Percentiles rank a stretch among this genome's conserved stretches.
Evolutionary conservation across 2,329 filamentous ascomycete genomes (phyloP).

Genomic region (Talaromyces sp.): DNA sequence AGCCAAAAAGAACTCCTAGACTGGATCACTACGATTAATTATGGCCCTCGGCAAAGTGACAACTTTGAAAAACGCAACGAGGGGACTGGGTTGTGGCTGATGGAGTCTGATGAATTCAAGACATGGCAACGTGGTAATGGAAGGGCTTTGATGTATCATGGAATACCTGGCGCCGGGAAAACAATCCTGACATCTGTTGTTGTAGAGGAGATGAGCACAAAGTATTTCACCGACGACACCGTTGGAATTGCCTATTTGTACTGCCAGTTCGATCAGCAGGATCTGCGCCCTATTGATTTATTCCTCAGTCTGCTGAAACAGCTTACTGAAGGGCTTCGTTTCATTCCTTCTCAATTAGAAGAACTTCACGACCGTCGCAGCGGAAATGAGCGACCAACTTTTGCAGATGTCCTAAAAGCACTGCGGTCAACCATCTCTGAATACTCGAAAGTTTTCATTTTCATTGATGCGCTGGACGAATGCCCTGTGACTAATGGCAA

Average conservation of each 20-base stretch:
- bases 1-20: constrained; percentile 1
- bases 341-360: not conserved
- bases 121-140: constrained; percentile 8
- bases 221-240: not conserved
- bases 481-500: not conserved
- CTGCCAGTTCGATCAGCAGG: not conserved
- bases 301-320: not conserved
- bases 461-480: constrained; percentile 7
- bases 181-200: constrained; percentile 4
- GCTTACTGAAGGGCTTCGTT: not conserved
- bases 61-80: constrained; percentile 1
- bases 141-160: constrained; percentile 29
- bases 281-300: not conserved
- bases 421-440: not conserved
- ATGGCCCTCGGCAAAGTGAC: constrained; percentile 6
- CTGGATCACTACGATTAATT: constrained; percentile 6
- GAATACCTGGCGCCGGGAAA: constrained; percentile 8
- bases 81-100: constrained; percentile 12
- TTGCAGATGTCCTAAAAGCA: not conserved
- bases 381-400: not conserved
- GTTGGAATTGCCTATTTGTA: constrained; percentile 9
- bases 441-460: not conserved
- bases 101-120: constrained; percentile 8
- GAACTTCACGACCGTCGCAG: not conserved
- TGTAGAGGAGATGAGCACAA: not conserved